phyloP scores from a whole-genome alignment of 1,139 yeast species.

The Hansenula sp. region DNA sequence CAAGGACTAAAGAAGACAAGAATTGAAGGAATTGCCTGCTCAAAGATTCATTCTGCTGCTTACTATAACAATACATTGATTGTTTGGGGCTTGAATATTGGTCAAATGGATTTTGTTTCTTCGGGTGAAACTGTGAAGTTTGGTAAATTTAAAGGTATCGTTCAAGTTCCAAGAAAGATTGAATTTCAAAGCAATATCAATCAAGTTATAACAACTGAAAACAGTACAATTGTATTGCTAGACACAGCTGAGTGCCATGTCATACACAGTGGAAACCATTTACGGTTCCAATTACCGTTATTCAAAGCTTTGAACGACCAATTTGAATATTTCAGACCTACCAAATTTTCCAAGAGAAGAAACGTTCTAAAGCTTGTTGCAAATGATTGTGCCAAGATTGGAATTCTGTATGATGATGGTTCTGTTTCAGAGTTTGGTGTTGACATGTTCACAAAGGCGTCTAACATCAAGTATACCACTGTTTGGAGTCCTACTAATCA shows the following conservation, averaged over 20 bases:
- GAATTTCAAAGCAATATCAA: slow-evolving; percentile 46
- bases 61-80: slow-evolving; percentile 49
- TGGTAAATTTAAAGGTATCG: slow-evolving; percentile 32
- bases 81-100: slow-evolving; percentile 82
- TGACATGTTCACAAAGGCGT: slow-evolving; percentile 24
- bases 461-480: slow-evolving; percentile 33
- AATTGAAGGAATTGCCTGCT: slow-evolving; percentile 57
- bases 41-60: slow-evolving; percentile 66
- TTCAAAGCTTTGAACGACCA: slow-evolving; percentile 32
- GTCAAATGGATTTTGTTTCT: slow-evolving; percentile 71
- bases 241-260: slow-evolving; percentile 59
- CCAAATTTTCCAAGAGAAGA: slow-evolving; percentile 38
- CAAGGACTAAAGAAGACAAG: slow-evolving; percentile 39
- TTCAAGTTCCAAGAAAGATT: slow-evolving; percentile 38
- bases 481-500: slow-evolving; percentile 54
- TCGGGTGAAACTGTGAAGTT: slow-evolving; percentile 29
- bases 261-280: slow-evolving; percentile 54
- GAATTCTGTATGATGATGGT: slow-evolving; percentile 49
- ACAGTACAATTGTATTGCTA: slow-evolving; percentile 66
- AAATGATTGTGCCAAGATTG: slow-evolving; percentile 33
- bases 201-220: slow-evolving; percentile 64
- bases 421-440: slow-evolving; percentile 40
- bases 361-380: slow-evolving; percentile 26
- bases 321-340: slow-evolving; percentile 54
- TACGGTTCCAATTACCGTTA: slow-evolving; percentile 40